Conservation (phyloP, 306 rosid species). For the Quercus mongolica region DNA sequence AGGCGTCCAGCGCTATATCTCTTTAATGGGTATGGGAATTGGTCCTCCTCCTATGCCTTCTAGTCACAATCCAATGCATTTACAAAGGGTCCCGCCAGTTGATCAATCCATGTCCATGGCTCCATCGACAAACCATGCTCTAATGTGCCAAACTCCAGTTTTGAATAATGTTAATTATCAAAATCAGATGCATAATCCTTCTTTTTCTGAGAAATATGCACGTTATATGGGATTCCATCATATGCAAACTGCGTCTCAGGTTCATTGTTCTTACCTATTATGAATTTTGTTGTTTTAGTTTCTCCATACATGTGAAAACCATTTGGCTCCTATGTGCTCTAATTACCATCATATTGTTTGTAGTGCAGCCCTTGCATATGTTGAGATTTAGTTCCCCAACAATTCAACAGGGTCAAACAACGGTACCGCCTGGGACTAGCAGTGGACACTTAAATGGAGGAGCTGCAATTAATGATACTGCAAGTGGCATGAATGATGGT, state of each 20-base stretch:
- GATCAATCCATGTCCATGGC: conserved; percentile 47
- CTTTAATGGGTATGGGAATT: conserved; percentile 63
- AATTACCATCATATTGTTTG: neutral
- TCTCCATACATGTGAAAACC: neutral
- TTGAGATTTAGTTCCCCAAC: conserved; percentile 54
- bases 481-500: conserved; percentile 7
- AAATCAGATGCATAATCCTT: conserved; percentile 59
- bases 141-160: conserved; percentile 51
- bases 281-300: neutral
- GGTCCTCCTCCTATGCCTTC: conserved; percentile 53
- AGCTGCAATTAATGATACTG: conserved; percentile 33
- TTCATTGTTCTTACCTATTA: conserved; percentile 19
- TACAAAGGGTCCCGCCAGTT: conserved; percentile 39
- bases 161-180: conserved; percentile 53
- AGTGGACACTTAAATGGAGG: conserved; percentile 42
- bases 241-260: conserved; percentile 72
- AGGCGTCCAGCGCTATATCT: conserved; percentile 58
- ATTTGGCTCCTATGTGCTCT: conserved; percentile 1
- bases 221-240: conserved; percentile 69
- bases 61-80: conserved; percentile 49
- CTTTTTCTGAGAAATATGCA: conserved; percentile 60
- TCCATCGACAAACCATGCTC: conserved; percentile 48
- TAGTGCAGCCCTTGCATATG: conserved; percentile 54
- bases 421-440: conserved; percentile 32
- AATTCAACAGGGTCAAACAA: conserved; percentile 46